A percentile compares a stretch with the other conserved stretches of the same genome.
phyloP scores from a whole-genome alignment of 441 rosid species.

The Corymbia citriodora region DNA sequence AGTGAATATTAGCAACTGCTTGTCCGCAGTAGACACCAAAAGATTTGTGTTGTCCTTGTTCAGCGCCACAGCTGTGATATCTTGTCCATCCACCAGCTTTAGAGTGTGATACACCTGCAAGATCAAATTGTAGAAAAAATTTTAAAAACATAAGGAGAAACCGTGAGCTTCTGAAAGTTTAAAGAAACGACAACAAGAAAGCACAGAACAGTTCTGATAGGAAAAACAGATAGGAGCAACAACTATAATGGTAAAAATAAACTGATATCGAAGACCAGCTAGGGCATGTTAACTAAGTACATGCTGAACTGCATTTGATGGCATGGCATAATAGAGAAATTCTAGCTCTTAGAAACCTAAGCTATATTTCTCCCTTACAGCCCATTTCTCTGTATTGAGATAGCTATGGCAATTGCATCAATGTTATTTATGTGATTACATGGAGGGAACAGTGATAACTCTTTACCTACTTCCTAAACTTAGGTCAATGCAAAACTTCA shows the following conservation, averaged over 20 bases:
- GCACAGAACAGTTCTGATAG: not conserved
- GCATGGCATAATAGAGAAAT: not conserved
- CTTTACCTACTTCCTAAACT: not conserved
- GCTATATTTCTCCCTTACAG: not conserved
- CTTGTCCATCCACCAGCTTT: slow-evolving; percentile 68
- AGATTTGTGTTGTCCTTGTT: slow-evolving; percentile 87
- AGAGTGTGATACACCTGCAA: slow-evolving; percentile 78
- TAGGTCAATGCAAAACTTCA: not conserved
- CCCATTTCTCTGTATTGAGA: not conserved
- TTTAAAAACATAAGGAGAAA: not conserved
- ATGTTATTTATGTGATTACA: not conserved
- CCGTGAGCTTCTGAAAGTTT: not conserved
- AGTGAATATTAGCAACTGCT: slow-evolving; percentile 86
- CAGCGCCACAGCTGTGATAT: slow-evolving; percentile 80
- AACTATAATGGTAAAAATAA: not conserved
- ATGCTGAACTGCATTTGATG: not conserved
- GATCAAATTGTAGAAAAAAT: not conserved
- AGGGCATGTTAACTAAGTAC: not conserved
- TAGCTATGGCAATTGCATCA: not conserved
- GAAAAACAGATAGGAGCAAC: not conserved
- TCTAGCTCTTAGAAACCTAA: not conserved
- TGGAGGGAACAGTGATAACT: not conserved
- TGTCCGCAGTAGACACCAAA: slow-evolving; percentile 88
- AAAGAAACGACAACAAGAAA: not conserved
- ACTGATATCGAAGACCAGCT: not conserved